Percentiles rank a stretch among this genome's conserved stretches.
Evolutionary conservation across 768 basidiomycete genomes (phyloP).

Genomic region (Suillus cothurnatus): DNA sequence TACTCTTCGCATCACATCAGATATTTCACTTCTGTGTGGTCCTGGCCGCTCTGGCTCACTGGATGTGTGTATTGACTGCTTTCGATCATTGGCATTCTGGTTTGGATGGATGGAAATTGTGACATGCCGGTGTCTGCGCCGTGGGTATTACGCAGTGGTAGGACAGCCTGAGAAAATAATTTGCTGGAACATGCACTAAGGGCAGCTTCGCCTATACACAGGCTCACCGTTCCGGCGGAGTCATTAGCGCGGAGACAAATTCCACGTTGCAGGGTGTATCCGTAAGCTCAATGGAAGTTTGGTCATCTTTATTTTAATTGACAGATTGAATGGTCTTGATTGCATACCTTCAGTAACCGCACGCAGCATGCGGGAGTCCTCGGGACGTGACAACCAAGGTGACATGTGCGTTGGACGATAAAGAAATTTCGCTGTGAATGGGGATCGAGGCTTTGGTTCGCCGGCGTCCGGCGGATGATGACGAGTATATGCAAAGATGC

Average conservation of each 20-base stretch:
- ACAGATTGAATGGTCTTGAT: background rate
- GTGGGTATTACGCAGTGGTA: slow-evolving; percentile 15
- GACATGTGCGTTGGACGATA: background rate
- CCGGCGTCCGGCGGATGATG: slow-evolving; percentile 32
- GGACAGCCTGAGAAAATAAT: slow-evolving; percentile 20
- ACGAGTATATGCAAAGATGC: slow-evolving; percentile 32
- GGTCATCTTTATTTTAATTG: slow-evolving; percentile 30
- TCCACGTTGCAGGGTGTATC: slow-evolving; percentile 32
- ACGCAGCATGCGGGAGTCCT: background rate
- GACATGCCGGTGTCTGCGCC: slow-evolving; percentile 18
- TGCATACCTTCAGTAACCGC: background rate
- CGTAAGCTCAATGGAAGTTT: slow-evolving; percentile 25
- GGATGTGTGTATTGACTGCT: slow-evolving; percentile 54
- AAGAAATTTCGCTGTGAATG: slow-evolving; percentile 12
- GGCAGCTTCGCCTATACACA: slow-evolving; percentile 8
- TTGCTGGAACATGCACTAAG: slow-evolving; percentile 20
- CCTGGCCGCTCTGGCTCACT: slow-evolving; percentile 70
- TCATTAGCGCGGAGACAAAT: slow-evolving; percentile 28
- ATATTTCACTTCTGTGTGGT: slow-evolving; percentile 87
- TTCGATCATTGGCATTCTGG: slow-evolving; percentile 59
- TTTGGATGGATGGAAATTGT: slow-evolving; percentile 21
- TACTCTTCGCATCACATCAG: slow-evolving; percentile 81
- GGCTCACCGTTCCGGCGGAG: slow-evolving; percentile 17
- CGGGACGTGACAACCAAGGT: slow-evolving; percentile 4
- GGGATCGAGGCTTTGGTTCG: slow-evolving; percentile 24